Conservation (phyloP, 140 eudicot genomes). For the Cichorium intybus region DNA sequence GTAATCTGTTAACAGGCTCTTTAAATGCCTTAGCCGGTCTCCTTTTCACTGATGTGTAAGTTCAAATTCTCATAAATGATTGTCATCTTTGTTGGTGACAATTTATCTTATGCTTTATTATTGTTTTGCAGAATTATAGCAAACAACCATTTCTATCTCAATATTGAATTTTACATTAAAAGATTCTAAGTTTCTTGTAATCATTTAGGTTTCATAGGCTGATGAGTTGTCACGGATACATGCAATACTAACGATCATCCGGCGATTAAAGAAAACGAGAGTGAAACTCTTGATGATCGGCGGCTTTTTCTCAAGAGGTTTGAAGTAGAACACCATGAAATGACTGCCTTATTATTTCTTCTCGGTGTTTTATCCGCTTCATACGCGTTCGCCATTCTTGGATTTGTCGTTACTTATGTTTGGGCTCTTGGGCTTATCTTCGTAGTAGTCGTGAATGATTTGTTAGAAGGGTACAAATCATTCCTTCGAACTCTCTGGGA, state of each 20-base stretch:
- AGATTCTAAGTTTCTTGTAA: no score
- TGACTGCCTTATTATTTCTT: constrained; percentile 63
- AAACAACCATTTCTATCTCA: no score
- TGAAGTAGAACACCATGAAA: constrained; percentile 63
- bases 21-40: no score
- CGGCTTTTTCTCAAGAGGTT: constrained; percentile 51
- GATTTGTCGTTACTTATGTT: constrained; percentile 80
- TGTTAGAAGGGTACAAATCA: constrained; percentile 58
- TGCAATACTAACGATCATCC: background rate
- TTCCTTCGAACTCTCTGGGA: constrained; percentile 60
- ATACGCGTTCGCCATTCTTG: constrained; percentile 75
- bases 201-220: no score
- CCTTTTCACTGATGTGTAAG: no score
- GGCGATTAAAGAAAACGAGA: constrained; percentile 14
- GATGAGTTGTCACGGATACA: background rate
- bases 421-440: constrained; percentile 83
- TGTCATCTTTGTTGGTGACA: no score
- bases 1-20: no score
- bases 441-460: constrained; percentile 62
- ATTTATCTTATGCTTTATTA: no score
- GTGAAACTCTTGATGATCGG: constrained; percentile 45
- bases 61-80: no score
- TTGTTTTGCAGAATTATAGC: no score
- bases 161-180: no score
- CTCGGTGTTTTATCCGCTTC: constrained; percentile 67